Evolutionary conservation across 2,329 filamentous ascomycete genomes (phyloP).

Genomic region (Claviceps sorghi): DNA sequence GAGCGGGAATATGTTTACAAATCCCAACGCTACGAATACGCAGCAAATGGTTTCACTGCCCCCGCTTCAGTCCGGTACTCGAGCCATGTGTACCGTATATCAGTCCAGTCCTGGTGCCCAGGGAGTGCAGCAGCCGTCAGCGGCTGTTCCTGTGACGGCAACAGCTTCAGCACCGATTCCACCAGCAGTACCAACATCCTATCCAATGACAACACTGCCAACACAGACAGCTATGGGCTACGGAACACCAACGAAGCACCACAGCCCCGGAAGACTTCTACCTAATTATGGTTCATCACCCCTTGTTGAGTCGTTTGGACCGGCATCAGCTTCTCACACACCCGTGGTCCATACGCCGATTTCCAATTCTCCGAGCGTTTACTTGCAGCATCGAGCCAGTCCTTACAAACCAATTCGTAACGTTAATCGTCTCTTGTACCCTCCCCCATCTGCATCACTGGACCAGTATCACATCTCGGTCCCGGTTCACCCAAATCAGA

Average conservation of each 20-base stretch:
- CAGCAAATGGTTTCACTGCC: conserved; percentile 40
- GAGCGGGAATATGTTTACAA: conserved; percentile 24
- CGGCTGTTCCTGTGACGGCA: conserved; percentile 13
- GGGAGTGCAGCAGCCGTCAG: conserved; percentile 23
- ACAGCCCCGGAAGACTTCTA: conserved; percentile 35
- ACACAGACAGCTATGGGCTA: conserved; percentile 24
- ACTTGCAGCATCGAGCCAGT: conserved; percentile 75
- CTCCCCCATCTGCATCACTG: conserved; percentile 65
- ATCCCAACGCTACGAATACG: conserved; percentile 21
- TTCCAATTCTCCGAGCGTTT: conserved; percentile 73
- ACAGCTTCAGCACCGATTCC: conserved; percentile 10
- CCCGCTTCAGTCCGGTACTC: conserved; percentile 43
- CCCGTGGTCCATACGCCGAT: conserved; percentile 46
- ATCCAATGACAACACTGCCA: conserved; percentile 8
- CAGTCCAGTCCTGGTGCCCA: conserved; percentile 31
- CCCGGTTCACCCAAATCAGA: conserved; percentile 50
- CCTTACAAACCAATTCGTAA: conserved; percentile 84
- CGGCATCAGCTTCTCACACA: conserved; percentile 38
- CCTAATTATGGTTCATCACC: conserved; percentile 45
- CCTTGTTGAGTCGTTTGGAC: conserved; percentile 45
- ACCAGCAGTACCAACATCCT: conserved; percentile 7
- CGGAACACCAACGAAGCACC: conserved; percentile 37
- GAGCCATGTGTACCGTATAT: conserved; percentile 68
- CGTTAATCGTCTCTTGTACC: conserved; percentile 81
- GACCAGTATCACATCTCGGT: conserved; percentile 53